Evolutionary conservation across 1,139 yeast species (phyloP).

Genomic region (Sugiyamaella neomexicana): DNA sequence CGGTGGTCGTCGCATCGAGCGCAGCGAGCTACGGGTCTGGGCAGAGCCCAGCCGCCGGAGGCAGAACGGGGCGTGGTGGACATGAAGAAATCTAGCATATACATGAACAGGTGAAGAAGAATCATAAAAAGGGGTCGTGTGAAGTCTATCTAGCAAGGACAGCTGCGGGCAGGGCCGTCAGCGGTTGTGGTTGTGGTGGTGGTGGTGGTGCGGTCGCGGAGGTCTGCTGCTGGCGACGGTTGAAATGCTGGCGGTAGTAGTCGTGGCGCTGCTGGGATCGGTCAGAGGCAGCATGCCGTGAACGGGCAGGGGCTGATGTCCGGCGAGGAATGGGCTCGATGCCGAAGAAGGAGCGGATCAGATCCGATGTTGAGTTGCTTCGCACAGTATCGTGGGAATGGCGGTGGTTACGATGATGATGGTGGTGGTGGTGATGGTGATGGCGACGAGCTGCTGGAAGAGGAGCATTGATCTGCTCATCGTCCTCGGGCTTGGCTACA

Average conservation of each 20-base stretch:
- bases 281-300: conserved; percentile 7
- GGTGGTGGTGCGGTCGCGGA: neutral
- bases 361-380: conserved; percentile 4
- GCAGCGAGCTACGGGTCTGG: conserved; percentile 12
- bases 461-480: conserved; percentile 12
- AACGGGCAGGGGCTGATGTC: conserved; percentile 1
- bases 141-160: conserved; percentile 5
- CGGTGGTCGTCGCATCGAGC: neutral
- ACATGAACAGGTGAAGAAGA: neutral
- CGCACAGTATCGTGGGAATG: neutral
- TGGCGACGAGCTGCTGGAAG: conserved; percentile 4
- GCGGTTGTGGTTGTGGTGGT: neutral
- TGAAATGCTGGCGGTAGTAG: conserved; percentile 9
- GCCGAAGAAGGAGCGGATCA: conserved; percentile 13
- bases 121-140: neutral
- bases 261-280: conserved; percentile 11
- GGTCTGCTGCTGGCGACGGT: conserved; percentile 6
- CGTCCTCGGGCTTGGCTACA: conserved; percentile 33
- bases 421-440: conserved; percentile 2
- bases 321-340: conserved; percentile 4
- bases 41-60: conserved; percentile 17
- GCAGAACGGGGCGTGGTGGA: neutral
- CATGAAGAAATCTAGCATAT: neutral
- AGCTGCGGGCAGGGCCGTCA: neutral
- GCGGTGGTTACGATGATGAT: neutral